Base-by-base conservation (phyloP, 108 stramenopile species). In the Seminavis robusta region DNA sequence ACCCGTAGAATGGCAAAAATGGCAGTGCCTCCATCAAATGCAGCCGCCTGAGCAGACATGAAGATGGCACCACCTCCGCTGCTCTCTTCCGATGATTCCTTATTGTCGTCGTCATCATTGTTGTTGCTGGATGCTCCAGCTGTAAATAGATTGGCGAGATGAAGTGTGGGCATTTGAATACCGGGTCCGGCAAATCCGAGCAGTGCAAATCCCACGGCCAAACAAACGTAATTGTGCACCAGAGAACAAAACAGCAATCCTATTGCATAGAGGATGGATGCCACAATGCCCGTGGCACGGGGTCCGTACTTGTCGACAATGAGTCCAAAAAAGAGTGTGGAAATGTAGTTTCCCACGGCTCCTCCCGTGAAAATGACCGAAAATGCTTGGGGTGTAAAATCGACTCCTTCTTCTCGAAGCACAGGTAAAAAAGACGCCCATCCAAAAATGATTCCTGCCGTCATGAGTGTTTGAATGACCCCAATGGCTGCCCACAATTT, bases 11-110 rank as follows among this genome's bases (percentile, higher is more conserved):
- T 19, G 37, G 70, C 70, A 47, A 71, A 71, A 0, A 71, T 48
- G 19, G 48, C 33, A 3, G 70, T 65, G 19, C 70, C 70, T 6
- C 56, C 70, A 54, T 71, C 70, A 50, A 71, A 71, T 1, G 70
- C 70, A 5, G 53, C 70, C 15, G 70, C 70, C 24, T 71, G 70
- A 23, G 50, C 41, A 19, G 56, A 59, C 70, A 71, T 71, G 70
- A 39, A 61, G 4, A 69, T 4, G 9, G 44, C 44, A 23, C 41
- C 67, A 4, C 50, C 66, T 4, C 56, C 58, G 36, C 27, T 57
- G 0, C 66, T 58, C 20, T 37, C 47, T 33, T 45, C 51, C 1
- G 21, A 17, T 38, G 34, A 11, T 33, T 46, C 54, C n/a, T n/a
- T n/a, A n/a, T n/a, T n/a, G n/a, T n/a, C n/a, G n/a, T n/a, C n/a